Base-by-base conservation (phyloP, 2,329 filamentous ascomycete genomes). In the Triangularia verruculosa region DNA sequence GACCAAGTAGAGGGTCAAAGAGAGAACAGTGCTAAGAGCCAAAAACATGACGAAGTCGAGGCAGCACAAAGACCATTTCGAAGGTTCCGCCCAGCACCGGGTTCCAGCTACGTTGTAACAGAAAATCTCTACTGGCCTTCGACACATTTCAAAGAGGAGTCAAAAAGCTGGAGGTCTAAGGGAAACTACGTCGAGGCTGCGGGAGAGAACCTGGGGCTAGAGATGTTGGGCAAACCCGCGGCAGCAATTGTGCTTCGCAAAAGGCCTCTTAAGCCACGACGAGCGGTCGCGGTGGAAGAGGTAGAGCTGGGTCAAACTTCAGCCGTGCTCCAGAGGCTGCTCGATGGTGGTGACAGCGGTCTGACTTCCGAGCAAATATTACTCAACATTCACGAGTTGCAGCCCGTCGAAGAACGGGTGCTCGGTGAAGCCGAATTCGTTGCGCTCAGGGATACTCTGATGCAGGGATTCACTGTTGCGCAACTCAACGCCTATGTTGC, bases 351-450 rank as follows among this genome's bases (percentile, higher is more conserved):
- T 15, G 22, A 28, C 9, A 64, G 72, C 7, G 66, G 69, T 11
- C 63, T 71, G 17, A 52, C 62, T 1, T 2, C 28, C 22, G 67
- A 70, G 2, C 78, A 83, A 51, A 72, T 79, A 1, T 70, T 76
- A 57, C 70, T 72, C 3, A 81, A 83, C 63, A 79, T 87, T 17
- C 74, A 85, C 30, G 78, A 79, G 61, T 69, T 86, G 32, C 77
- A 77, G 39, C 84, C 84, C 1, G 63, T 61, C 1, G 75, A 77
- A 5, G 75, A 75, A 24, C 75, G 64, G 1, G 68, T 76, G 8
- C 62, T 86, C 4, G 69, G 74, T 1, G 68, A 72, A 32, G 73
- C 70, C 0, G 76, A 82, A 6, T 84, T 83, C 60, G 70, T 75
- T 3, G 72, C 74, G 12, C 69, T 86, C 13, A 68, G 76, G 25